Base-by-base conservation (phyloP, 768 basidiomycete species). In the Lactarius deliciosus region DNA sequence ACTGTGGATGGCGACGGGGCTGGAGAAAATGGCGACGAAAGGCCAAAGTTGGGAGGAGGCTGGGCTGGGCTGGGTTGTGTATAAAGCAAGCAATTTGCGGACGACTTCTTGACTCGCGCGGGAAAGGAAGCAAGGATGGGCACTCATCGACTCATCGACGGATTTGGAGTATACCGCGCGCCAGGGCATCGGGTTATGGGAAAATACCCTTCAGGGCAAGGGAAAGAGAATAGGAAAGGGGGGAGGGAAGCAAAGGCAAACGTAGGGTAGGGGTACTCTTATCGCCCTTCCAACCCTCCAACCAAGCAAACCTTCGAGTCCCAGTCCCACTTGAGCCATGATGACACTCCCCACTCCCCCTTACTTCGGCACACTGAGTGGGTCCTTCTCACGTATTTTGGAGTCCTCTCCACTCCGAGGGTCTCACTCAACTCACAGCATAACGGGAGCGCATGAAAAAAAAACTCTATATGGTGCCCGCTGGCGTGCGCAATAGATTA, bases 401-500 rank as follows among this genome's bases (percentile, higher is more conserved):
- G 50, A 53, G 25, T 25, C 22, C 47, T 50, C 22, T 25, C 22
- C 50, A 28, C 47, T 50, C 10, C n/a, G 43, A 16, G 45, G 22
- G 18, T 43, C 36, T 56, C 20, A 25, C 20, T 30, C 40, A 30
- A 25, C 20, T 30, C 40, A 30, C 57, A 58, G 22, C 43, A 41
- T 32, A 20, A 13, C 18, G 15, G 7, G 38, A 57, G 28, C 55
- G 53, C 50, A 34, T 2, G 47, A 59, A 45, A 36, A 58, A 28
- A 34, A 59, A 54, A 40, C 59, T 69, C 68, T 69, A 69, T 69
- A 67, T 63, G 65, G 56, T 63, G 66, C 57, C 57, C 66, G 60
- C 54, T 61, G 57, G 63, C 41, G 63, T 64, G 66, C 30, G 63
- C 60, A 56, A 68, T 68, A 70, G 69, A 36, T 67, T 68, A 69